phyloP scores from a whole-genome alignment of 2,329 filamentous ascomycete genomes.

The Penicillium sp. region DNA sequence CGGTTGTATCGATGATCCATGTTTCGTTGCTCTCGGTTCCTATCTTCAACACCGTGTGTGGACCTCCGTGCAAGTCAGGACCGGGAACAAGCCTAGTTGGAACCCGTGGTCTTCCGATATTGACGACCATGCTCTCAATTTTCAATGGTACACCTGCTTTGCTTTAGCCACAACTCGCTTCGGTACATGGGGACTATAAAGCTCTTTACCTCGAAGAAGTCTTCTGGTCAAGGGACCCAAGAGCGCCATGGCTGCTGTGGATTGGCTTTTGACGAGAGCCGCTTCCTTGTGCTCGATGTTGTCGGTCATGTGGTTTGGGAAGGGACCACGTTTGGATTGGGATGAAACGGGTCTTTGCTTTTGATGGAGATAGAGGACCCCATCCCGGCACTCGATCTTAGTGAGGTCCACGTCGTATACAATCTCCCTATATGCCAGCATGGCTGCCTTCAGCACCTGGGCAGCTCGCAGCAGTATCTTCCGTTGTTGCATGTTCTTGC shows the following conservation, averaged over 20 bases:
- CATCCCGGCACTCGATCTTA: not conserved
- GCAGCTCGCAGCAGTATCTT: not conserved
- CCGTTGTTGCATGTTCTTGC: not conserved
- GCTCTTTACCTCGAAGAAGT: not conserved
- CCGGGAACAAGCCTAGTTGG: not conserved
- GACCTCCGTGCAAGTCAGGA: not conserved
- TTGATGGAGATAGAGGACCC: not conserved
- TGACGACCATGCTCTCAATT: not conserved
- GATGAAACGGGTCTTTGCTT: not conserved
- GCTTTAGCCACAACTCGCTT: not conserved
- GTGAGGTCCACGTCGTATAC: not conserved
- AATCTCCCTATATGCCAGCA: not conserved
- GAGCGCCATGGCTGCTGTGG: not conserved
- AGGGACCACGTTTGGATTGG: not conserved
- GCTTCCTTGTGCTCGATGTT: not conserved
- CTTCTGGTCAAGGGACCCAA: not conserved
- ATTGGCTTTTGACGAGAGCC: not conserved
- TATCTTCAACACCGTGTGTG: not conserved
- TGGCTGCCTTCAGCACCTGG: not conserved
- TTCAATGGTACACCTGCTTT: not conserved
- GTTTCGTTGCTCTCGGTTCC: not conserved
- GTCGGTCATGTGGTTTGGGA: not conserved
- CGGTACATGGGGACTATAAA: not conserved
- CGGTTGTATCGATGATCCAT: not conserved
- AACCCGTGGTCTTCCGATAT: not conserved